Conservation (phyloP, 192 early-diverging fungal species). For the Coemansia sp. region DNA sequence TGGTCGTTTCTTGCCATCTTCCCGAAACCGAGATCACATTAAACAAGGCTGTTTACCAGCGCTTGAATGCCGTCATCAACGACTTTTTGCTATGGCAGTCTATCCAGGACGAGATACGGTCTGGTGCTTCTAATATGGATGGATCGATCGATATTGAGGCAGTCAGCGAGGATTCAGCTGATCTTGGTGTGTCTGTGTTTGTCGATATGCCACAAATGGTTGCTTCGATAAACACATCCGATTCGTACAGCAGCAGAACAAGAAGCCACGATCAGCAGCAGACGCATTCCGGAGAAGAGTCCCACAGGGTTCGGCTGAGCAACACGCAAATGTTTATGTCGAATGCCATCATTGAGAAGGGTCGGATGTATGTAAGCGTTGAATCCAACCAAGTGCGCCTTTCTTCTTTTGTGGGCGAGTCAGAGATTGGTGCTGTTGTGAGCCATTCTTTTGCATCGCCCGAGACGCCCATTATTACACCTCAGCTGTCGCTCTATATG, state of each 20-base stretch:
- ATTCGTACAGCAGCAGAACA: neutral
- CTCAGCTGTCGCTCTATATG: conserved; percentile 48
- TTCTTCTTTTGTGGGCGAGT: conserved; percentile 29
- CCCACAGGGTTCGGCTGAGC: conserved; percentile 27
- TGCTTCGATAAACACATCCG: conserved; percentile 24
- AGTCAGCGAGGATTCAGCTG: neutral
- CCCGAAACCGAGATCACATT: conserved; percentile 37
- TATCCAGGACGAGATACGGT: conserved; percentile 26
- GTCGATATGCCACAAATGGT: conserved; percentile 44
- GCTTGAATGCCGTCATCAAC: conserved; percentile 44
- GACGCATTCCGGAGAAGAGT: conserved; percentile 4
- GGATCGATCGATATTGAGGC: neutral
- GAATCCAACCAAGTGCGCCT: conserved; percentile 48
- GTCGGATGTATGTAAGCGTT: conserved; percentile 37
- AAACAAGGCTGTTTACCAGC: conserved; percentile 27
- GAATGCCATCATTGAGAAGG: conserved; percentile 41
- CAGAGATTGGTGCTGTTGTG: conserved; percentile 31
- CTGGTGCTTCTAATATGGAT: neutral
- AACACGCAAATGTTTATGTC: conserved; percentile 47
- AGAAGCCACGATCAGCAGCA: neutral
- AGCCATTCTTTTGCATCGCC: conserved; percentile 47
- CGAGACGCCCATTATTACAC: conserved; percentile 40
- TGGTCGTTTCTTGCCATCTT: conserved; percentile 48
- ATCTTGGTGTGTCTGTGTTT: conserved; percentile 27
- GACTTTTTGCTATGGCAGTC: conserved; percentile 53